phyloP scores from a whole-genome alignment of 768 basidiomycete genomes.

The Boletus rex-veris region DNA sequence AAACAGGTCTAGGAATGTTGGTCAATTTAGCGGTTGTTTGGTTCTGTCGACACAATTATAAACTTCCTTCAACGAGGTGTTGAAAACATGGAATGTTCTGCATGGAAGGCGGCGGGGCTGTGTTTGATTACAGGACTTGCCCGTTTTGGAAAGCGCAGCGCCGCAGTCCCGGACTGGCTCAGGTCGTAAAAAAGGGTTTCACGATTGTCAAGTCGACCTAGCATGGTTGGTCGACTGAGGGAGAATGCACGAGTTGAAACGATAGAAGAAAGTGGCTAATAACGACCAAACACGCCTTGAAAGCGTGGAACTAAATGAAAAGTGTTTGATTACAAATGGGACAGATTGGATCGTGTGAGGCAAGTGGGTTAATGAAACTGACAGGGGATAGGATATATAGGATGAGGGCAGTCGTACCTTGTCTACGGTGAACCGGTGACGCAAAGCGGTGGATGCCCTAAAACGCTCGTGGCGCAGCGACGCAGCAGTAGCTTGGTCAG shows the following conservation, averaged over 20 bases:
- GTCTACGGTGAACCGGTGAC: neutral
- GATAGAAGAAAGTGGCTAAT: neutral
- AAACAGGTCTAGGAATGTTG: constrained; percentile 1
- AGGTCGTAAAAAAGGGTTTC: neutral
- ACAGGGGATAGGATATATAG: neutral
- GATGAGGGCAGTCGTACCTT: neutral
- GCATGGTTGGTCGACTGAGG: neutral
- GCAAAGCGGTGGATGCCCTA: neutral
- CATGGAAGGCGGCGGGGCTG: constrained; percentile 18
- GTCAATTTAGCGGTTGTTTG: constrained; percentile 14
- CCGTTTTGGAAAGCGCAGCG: constrained; percentile 5
- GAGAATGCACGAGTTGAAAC: neutral
- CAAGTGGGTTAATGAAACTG: neutral
- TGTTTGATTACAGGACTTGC: constrained; percentile 18
- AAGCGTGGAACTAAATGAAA: constrained; percentile 10
- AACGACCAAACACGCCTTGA: constrained; percentile 10
- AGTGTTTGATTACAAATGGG: neutral
- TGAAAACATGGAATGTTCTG: constrained; percentile 24
- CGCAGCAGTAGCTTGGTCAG: no score
- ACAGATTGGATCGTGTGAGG: constrained; percentile 3
- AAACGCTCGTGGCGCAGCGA: no score
- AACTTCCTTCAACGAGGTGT: neutral
- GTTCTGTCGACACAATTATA: constrained; percentile 22
- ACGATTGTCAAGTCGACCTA: neutral
- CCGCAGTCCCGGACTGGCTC: neutral